Base-by-base conservation (phyloP, 2,329 filamentous ascomycete genomes). In the Blumeriella jaapii region DNA sequence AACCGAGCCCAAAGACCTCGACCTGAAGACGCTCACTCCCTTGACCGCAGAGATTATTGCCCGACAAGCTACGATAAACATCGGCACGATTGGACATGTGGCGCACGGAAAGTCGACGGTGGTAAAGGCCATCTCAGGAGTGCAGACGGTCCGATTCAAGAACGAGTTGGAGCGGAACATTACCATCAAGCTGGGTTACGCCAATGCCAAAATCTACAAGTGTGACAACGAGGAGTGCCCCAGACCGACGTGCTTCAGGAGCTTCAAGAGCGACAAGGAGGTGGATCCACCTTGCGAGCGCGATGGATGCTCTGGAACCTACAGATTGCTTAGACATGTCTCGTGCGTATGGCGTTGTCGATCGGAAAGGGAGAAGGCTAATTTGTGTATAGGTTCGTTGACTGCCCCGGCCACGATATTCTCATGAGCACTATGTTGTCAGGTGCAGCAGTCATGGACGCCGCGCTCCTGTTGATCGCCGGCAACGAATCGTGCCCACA, bases 341-440 rank as follows among this genome's bases (percentile, higher is more conserved):
- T 93, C 85, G 79, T 89, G 68, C 71, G 82, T 73, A 29, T 7
- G 30, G 29, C 9, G 29, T 2, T 24, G 18, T 25, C 19, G 13
- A n/a, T 41, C 29, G 25, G 6, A 30, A 26, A 9, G 19, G 29
- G 30, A n/a, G 12, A 29, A n/a, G 39, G 45, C 54, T 59, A 38
- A 60, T 40, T 16, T 42, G 20, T 43, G 5, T 51, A 34, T 49
- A 89, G 84, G 11, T 98, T 96, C 60, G 91, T 96, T 51, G 91
- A 96, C 63, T 96, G 91, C 71, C 91, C 91, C 38, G 91, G 91
- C 63, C 91, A 98, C 83, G 91, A 98, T 67, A 98, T 98, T 86
- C 87, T 98, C 61, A 98, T 98, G 91, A 96, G 89, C 65, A 98
- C 91, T 54, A 98, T 98, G 91, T 79, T 98, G 71, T 98, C 91